Base-by-base conservation (phyloP, 176 grass and related monocot genomes). In the Avena eriantha region DNA sequence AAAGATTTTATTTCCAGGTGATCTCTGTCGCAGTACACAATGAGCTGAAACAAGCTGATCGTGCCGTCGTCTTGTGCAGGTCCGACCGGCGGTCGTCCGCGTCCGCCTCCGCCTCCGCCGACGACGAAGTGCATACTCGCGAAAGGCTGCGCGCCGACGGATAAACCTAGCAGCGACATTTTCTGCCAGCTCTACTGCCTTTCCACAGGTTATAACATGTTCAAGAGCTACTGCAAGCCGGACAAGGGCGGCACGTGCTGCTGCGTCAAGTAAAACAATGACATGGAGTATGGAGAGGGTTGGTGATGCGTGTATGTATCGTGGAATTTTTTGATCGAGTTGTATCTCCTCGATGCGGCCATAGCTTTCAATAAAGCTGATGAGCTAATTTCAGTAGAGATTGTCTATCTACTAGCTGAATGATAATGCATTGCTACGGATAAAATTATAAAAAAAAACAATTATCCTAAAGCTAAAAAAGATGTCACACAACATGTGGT, bases 241-340 rank as follows among this genome's bases (percentile, higher is more conserved):
- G 68, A 71, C 36, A 10, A 4, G 19, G 68, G 68, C 68, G 68
- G 68, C 36, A 71, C 36, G 4, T 71, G 68, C 68, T 71, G 68
- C 68, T 71, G 68, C 18, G 36, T 71, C 18, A 71, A 71, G 68
- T 71, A n/a, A 71, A n/a, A 71, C 19, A 2, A 66, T 66, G 61
- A 31, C 61, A 46, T 46, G 43, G 43, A 65, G 12, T 39, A 29
- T 29, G 24, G 63, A 13, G 63, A 31, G 26, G 61, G 11, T 10
- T 47, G 45, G 45, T 47, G 45, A 47, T 47, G 45, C 45, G 45
- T 47, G 45, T 47, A 10, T 47, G 45, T 47, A 10, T 47, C 45
- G 45, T 46, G 9, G 45, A 46, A 46, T 46, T 46, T 46, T 46
- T 46, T 46, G 8, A 46, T 46, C 45, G 45, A 29, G 45, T 46